Conservation (phyloP, 306 rosid species). For the Cicer cuneatum region DNA sequence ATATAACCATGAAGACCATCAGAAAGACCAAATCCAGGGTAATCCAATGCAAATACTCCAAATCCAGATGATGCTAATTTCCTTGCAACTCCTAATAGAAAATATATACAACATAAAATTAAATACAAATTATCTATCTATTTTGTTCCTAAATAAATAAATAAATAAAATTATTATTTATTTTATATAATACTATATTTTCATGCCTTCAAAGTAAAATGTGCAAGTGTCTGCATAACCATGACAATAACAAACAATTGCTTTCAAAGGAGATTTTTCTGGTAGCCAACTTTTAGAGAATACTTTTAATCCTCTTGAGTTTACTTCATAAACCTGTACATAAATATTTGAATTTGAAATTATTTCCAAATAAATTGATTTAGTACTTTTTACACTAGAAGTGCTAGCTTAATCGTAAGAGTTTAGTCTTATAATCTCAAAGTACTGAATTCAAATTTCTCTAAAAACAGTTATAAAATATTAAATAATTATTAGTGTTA, state of each 20-base stretch:
- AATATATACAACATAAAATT: constrained; percentile 26
- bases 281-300: constrained; percentile 62
- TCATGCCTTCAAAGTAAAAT: constrained; percentile 60
- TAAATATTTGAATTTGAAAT: constrained; percentile 33
- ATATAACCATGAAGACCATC: constrained; percentile 91
- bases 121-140: background rate
- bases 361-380: background rate
- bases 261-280: constrained; percentile 49
- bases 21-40: constrained; percentile 97
- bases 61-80: constrained; percentile 82
- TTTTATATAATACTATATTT: background rate
- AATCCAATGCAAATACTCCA: constrained; percentile 94
- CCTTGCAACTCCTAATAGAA: constrained; percentile 76
- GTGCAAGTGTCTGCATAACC: constrained; percentile 67
- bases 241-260: constrained; percentile 56
- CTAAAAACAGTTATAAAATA: too few species aligned
- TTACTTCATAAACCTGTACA: constrained; percentile 56
- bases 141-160: constrained; percentile 19
- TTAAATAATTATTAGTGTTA: too few species aligned
- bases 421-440: too few species aligned
- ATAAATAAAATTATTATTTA: background rate
- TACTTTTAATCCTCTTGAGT: constrained; percentile 58
- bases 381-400: background rate
- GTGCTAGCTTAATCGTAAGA: too few species aligned
- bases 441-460: too few species aligned